Base-by-base conservation (phyloP, 768 basidiomycete species). In the Chiua virens region DNA sequence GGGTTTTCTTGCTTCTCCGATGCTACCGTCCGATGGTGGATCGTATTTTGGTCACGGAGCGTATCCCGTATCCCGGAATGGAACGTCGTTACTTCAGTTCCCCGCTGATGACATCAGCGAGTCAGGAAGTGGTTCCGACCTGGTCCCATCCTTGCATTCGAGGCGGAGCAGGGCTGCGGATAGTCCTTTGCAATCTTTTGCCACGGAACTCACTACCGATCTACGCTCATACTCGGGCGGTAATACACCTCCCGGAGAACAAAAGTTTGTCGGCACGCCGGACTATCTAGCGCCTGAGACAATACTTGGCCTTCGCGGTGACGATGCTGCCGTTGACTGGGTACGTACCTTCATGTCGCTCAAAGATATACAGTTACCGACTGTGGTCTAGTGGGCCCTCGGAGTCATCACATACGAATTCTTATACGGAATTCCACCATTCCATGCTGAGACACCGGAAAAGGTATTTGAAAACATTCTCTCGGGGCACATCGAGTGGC, bases 361-460 rank as follows among this genome's bases (percentile, higher is more conserved):
- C 15, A 55, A 49, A 46, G 42, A 42, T 15, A 17, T 28, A 47
- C 25, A 49, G 20, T 49, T 20, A 38, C 60, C 64, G 22, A 61
- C 51, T 22, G 45, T 42, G 57, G 54, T 56, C 45, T 67, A 97
- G 97, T 99, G 97, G 97, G 96, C 97, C 11, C 79, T 99, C 25
- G 97, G 97, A 52, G 93, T 98, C 38, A 95, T 99, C 66, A 91
- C 92, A 27, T 98, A 99, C 67, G 97, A 99, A 74, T 98, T 99
- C 71, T 72, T 98, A 32, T 98, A 94, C 58, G 95, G 97, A 4
- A 83, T 94, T 30, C 97, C 97, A 23, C 97, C 97, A 3, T 99
- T 99, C 79, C 93, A 98, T 63, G 96, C 92, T 42, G 94, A 98
- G 53, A 90, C 91, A 8, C 96, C 97, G 0, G 94, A 97, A 68